phyloP scores from a whole-genome alignment of 2,329 filamentous ascomycete species.

The Stachybotrys elegans region DNA sequence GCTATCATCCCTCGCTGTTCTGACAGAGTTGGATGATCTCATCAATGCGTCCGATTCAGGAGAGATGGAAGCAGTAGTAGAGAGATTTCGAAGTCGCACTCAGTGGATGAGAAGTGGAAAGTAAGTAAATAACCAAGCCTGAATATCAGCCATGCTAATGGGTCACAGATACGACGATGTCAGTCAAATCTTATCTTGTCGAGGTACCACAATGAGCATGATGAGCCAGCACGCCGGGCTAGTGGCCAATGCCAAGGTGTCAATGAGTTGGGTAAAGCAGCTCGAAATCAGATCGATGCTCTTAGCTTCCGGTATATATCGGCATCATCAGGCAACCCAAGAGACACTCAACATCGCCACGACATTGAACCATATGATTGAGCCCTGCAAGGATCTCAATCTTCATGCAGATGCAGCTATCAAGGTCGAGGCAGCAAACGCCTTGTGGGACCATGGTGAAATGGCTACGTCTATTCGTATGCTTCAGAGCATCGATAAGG shows the following conservation, averaged over 20 bases:
- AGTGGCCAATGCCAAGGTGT: conserved; percentile 54
- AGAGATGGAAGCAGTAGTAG: conserved; percentile 58
- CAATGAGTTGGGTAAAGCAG: conserved; percentile 58
- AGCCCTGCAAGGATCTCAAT: conserved; percentile 62
- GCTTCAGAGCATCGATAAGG: conserved; percentile 65
- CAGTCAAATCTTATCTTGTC: conserved; percentile 72
- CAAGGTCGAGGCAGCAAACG: conserved; percentile 78
- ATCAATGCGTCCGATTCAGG: conserved; percentile 54
- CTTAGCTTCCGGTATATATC: conserved; percentile 67
- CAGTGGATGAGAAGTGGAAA: conserved; percentile 79
- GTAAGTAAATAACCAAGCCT: conserved; percentile 40
- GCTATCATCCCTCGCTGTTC: conserved; percentile 60
- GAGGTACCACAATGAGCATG: conserved; percentile 76
- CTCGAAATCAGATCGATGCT: conserved; percentile 75
- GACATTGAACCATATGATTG: conserved; percentile 72
- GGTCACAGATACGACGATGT: conserved; percentile 65
- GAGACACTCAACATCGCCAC: conserved; percentile 84
- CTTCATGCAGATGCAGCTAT: conserved; percentile 73
- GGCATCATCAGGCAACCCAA: conserved; percentile 76
- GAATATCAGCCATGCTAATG: conserved; percentile 6
- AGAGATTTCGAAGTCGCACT: conserved; percentile 59
- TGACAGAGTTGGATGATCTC: conserved; percentile 79
- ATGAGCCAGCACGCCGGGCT: conserved; percentile 67
- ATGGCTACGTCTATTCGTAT: conserved; percentile 84
- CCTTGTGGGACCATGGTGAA: conserved; percentile 92